Evolutionary conservation across 352 stramenopile genomes (phyloP).

Genomic region (Aphanomyces invadans): DNA sequence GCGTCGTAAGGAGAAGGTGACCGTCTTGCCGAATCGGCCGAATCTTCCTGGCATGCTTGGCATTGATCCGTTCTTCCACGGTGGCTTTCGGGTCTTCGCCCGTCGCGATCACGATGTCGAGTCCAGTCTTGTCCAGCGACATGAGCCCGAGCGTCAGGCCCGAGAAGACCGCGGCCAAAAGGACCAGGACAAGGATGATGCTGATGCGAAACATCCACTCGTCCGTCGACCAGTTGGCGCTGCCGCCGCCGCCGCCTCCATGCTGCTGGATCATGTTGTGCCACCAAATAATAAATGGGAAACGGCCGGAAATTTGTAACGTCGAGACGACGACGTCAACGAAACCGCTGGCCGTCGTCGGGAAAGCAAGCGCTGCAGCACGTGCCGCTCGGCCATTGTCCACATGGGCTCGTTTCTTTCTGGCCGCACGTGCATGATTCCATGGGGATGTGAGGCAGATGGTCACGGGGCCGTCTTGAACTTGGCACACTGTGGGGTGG

Average conservation of each 20-base stretch:
- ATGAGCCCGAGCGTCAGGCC: conserved; percentile 96
- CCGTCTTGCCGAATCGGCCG: conserved; percentile 86
- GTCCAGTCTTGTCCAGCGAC: conserved; percentile 92
- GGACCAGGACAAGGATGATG: conserved; percentile 55
- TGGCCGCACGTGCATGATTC: too few relatives aligned
- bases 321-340: too few relatives aligned
- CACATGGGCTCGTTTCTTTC: too few relatives aligned
- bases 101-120: conserved; percentile 92
- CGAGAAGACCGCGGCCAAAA: conserved; percentile 89
- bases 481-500: too few relatives aligned
- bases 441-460: too few relatives aligned
- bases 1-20: conserved; percentile 96
- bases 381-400: too few relatives aligned
- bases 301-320: too few relatives aligned
- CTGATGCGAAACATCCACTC: conserved; percentile 27
- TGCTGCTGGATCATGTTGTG: conserved; percentile 9
- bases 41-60: conserved; percentile 56
- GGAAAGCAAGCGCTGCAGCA: too few relatives aligned
- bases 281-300: too few relatives aligned
- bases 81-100: conserved; percentile 73
- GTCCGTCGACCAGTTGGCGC: neutral
- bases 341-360: too few relatives aligned
- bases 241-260: neutral
- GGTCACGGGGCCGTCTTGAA: too few relatives aligned
- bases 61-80: conserved; percentile 52